Conservation (phyloP, 2,329 filamentous ascomycete species). For the Fusarium napiforme region DNA sequence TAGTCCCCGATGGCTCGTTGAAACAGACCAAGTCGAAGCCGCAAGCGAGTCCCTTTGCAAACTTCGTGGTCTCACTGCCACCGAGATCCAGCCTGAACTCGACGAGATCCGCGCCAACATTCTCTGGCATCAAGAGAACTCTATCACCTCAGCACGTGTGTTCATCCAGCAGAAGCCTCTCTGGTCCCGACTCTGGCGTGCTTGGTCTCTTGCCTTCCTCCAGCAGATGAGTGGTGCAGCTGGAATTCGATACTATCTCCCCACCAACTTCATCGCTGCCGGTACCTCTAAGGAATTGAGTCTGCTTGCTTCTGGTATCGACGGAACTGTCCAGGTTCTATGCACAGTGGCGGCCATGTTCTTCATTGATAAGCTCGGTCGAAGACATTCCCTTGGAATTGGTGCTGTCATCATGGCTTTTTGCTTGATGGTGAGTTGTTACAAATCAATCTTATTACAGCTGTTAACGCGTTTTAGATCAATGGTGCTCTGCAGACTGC, state of each 20-base stretch:
- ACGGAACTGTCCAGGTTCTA: conserved; percentile 13
- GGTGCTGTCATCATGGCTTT: conserved; percentile 24
- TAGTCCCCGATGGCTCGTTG: conserved; percentile 18
- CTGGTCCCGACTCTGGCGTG: conserved; percentile 19
- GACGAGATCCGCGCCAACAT: conserved; percentile 25
- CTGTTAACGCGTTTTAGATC: background rate
- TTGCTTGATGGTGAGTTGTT: conserved; percentile 12
- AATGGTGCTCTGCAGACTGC: conserved; percentile 14
- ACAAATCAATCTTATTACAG: background rate
- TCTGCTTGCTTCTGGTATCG: conserved; percentile 11
- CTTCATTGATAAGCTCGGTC: conserved; percentile 21
- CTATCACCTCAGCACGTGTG: conserved; percentile 11
- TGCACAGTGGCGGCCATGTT: conserved; percentile 28
- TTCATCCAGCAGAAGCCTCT: conserved; percentile 19
- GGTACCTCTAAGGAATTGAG: conserved; percentile 17
- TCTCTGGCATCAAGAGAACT: conserved; percentile 20
- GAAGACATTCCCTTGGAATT: conserved; percentile 12
- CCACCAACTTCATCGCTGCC: conserved; percentile 13
- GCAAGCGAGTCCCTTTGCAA: conserved; percentile 7
- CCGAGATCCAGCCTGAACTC: conserved; percentile 9
- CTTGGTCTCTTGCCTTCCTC: conserved; percentile 10
- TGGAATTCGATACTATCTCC: conserved; percentile 18
- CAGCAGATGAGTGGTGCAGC: conserved; percentile 23
- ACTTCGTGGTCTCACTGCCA: background rate
- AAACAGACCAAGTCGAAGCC: conserved; percentile 16